Evolutionary conservation across 768 basidiomycete genomes (phyloP).

Genomic region (Nidula microcarpa): DNA sequence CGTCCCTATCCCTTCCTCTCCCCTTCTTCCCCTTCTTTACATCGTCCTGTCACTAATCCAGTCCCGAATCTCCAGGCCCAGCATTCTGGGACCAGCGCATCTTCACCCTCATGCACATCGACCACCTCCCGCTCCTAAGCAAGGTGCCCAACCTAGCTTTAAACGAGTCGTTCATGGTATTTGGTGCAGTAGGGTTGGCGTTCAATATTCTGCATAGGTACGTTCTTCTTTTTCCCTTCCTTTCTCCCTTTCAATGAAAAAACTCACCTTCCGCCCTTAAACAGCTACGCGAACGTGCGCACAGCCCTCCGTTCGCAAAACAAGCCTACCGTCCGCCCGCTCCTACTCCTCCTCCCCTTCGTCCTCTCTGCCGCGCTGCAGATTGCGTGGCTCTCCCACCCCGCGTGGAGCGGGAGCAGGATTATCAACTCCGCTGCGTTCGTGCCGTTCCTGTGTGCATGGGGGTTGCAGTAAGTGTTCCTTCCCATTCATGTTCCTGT

Average conservation of each 20-base stretch:
- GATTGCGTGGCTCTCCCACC: conserved; percentile 77
- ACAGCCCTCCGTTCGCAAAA: conserved; percentile 35
- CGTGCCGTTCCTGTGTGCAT: conserved; percentile 85
- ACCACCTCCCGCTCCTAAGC: conserved; percentile 44
- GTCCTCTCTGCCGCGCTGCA: conserved; percentile 66
- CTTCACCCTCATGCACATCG: conserved; percentile 54
- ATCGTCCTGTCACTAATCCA: not conserved
- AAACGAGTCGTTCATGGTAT: conserved; percentile 87
- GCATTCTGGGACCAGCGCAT: conserved; percentile 77
- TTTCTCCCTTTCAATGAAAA: not conserved
- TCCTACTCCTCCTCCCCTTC: conserved; percentile 81
- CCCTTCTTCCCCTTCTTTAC: not conserved
- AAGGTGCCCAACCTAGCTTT: conserved; percentile 66
- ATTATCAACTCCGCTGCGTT: conserved; percentile 77
- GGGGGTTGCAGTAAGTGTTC: conserved; percentile 65
- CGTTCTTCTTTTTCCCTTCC: conserved; percentile 3
- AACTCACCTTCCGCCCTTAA: not conserved
- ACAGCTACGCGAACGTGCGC: conserved; percentile 80
- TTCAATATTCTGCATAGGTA: conserved; percentile 81
- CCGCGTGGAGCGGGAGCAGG: conserved; percentile 53
- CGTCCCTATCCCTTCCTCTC: conserved; percentile 9
- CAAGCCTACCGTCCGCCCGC: conserved; percentile 46
- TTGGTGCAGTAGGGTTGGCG: conserved; percentile 63
- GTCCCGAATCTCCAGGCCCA: conserved; percentile 45
- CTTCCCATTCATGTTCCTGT: no score